These are phyloP conservation scores for Lepiota brunneoincarnata DNA, from an alignment of 768 basidiomycete species.

Conservation along the genomic window DNA sequence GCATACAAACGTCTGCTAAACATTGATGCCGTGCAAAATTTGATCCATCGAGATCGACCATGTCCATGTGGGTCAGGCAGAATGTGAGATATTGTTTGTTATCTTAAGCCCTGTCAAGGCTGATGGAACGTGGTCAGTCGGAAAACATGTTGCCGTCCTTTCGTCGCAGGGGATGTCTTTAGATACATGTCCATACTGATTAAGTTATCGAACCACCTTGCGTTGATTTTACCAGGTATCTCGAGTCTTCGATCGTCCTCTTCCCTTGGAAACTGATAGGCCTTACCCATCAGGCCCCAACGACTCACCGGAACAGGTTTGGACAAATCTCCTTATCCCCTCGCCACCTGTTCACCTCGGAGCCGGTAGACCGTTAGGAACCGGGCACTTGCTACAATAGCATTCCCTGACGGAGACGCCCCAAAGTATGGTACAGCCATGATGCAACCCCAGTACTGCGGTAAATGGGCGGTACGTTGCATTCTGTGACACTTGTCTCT, in stretches of 20 bases:
- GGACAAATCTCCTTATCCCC: too few relatives aligned
- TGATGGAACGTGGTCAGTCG: constrained; percentile 27
- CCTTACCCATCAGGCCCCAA: constrained; percentile 47
- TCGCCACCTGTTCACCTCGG: neutral
- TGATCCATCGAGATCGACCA: constrained; percentile 65
- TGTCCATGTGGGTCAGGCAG: constrained; percentile 70
- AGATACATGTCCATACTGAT: constrained; percentile 80
- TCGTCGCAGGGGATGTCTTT: constrained; percentile 65
- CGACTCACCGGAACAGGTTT: constrained; percentile 69
- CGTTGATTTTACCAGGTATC: constrained; percentile 78
- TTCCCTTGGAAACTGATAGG: constrained; percentile 1
- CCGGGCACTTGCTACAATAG: constrained; percentile 56
- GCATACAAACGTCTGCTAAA: constrained; percentile 73
- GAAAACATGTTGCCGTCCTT: constrained; percentile 39
- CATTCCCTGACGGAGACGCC: constrained; percentile 54
- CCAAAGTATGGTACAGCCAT: constrained; percentile 65
- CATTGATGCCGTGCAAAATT: constrained; percentile 64
- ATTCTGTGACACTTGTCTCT: neutral
- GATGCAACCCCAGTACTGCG: constrained; percentile 66
- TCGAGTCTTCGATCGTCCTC: neutral
- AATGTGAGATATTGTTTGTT: constrained; percentile 37
- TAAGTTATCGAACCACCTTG: constrained; percentile 87
- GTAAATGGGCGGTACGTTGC: constrained; percentile 77
- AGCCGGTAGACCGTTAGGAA: constrained; percentile 44
- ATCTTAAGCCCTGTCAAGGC: neutral